A percentile compares a stretch with the other conserved stretches of the same genome.
Evolutionary conservation across 1,284 basidiomycete genomes (phyloP).

Genomic region (Coriolopsis trogii): DNA sequence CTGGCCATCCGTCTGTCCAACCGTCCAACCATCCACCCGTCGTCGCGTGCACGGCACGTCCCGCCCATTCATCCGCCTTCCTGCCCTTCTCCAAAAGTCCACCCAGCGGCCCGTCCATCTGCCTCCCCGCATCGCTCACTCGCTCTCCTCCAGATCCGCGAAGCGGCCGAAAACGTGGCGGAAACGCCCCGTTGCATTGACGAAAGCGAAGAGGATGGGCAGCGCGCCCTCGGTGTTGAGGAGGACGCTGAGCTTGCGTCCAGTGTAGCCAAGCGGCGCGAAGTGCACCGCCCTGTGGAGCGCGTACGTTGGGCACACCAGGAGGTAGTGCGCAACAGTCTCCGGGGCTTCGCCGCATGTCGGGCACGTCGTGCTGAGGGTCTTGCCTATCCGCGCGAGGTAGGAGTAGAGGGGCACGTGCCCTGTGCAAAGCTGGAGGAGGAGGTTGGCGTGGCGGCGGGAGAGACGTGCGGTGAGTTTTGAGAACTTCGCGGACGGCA

Average conservation of each 20-base stretch:
- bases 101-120: too few relatives aligned
- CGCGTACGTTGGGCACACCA: slow-evolving; percentile 23
- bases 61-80: too few relatives aligned
- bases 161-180: background rate
- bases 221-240: background rate
- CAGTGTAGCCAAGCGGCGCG: slow-evolving; percentile 4
- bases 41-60: too few relatives aligned
- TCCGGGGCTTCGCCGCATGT: slow-evolving; percentile 24
- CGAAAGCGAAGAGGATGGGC: background rate
- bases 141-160: slow-evolving; percentile 3
- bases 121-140: background rate
- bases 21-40: too few relatives aligned
- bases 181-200: slow-evolving; percentile 6
- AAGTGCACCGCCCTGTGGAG: slow-evolving; percentile 7
- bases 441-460: slow-evolving; percentile 21
- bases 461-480: slow-evolving; percentile 4
- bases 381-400: slow-evolving; percentile 26
- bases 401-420: slow-evolving; percentile 32
- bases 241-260: background rate
- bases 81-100: too few relatives aligned
- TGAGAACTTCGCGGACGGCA: slow-evolving; percentile 12
- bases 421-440: slow-evolving; percentile 34
- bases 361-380: slow-evolving; percentile 27
- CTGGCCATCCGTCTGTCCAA: too few relatives aligned
- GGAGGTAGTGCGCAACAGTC: slow-evolving; percentile 31